phyloP scores from a whole-genome alignment of 805 yeast species.

The Pichia manshurica region DNA sequence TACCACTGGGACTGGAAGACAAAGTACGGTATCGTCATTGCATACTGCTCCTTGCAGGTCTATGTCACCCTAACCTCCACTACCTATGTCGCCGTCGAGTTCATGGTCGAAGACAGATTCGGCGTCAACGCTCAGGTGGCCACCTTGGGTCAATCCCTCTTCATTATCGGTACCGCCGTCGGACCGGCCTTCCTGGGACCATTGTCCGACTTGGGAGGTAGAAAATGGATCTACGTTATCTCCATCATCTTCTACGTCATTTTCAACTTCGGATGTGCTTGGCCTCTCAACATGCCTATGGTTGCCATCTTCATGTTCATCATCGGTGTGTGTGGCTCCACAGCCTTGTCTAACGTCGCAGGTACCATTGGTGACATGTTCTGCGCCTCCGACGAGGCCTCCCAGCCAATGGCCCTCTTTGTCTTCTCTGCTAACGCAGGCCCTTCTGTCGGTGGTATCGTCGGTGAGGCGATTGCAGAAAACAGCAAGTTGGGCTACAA shows the following conservation, averaged over 20 bases:
- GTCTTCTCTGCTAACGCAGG: constrained; percentile 33
- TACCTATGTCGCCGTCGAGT: constrained; percentile 30
- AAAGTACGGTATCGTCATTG: constrained; percentile 23
- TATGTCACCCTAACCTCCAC: constrained; percentile 32
- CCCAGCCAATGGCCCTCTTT: constrained; percentile 33
- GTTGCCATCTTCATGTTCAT: constrained; percentile 31
- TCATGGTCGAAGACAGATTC: constrained; percentile 24
- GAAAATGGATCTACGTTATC: constrained; percentile 33
- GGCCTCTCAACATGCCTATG: constrained; percentile 30
- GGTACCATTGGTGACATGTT: constrained; percentile 34
- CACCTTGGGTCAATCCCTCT: constrained; percentile 32
- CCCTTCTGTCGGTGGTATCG: constrained; percentile 33
- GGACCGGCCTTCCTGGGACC: constrained; percentile 35
- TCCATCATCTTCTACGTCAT: constrained; percentile 26
- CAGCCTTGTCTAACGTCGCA: constrained; percentile 32
- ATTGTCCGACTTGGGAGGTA: constrained; percentile 32
- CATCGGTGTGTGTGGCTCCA: constrained; percentile 30
- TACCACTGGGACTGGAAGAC: constrained; percentile 26
- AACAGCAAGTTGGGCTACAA: constrained; percentile 27
- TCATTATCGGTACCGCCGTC: constrained; percentile 32
- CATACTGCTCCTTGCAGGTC: constrained; percentile 28
- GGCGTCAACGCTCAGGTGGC: constrained; percentile 28
- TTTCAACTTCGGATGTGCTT: constrained; percentile 33
- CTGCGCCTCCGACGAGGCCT: constrained; percentile 31
- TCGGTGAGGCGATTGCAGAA: constrained; percentile 32